Conservation (phyloP, 257 asterid species). For the Scutellaria galericulata region DNA sequence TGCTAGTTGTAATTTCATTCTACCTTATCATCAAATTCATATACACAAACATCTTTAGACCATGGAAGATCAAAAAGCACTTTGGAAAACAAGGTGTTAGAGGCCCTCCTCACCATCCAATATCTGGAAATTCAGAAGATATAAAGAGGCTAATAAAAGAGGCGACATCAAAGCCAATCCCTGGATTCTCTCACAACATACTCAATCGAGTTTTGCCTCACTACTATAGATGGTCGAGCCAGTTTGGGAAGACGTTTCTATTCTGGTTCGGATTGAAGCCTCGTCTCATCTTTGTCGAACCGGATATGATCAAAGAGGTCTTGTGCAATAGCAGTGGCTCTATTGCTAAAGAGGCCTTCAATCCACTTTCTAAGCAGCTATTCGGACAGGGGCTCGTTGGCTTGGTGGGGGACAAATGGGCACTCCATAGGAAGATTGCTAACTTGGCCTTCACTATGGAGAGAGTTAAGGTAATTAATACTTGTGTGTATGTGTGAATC, state of each 20-base stretch:
- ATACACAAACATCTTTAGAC: constrained; percentile 37
- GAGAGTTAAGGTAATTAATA: constrained; percentile 40
- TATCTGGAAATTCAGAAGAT: constrained; percentile 46
- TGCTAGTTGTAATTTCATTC: constrained; percentile 1
- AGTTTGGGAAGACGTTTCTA: constrained; percentile 47
- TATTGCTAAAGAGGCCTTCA: constrained; percentile 31
- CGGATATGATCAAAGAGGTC: constrained; percentile 48
- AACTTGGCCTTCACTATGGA: constrained; percentile 49
- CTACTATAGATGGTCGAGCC: constrained; percentile 52
- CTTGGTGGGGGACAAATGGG: constrained; percentile 46
- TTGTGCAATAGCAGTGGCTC: constrained; percentile 35
- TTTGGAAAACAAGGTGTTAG: constrained; percentile 48
- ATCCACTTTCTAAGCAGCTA: constrained; percentile 45
- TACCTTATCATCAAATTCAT: constrained; percentile 26
- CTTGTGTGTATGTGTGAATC: too few relatives aligned
- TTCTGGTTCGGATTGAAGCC: constrained; percentile 60
- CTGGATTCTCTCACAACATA: constrained; percentile 39
- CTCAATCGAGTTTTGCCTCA: constrained; percentile 49
- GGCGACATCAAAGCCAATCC: constrained; percentile 44
- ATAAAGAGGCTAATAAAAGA: constrained; percentile 39
- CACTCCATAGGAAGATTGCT: constrained; percentile 42
- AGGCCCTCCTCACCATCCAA: constrained; percentile 50
- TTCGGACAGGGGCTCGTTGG: constrained; percentile 55
- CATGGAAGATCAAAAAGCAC: constrained; percentile 42
- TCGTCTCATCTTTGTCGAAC: constrained; percentile 47